Conservation (phyloP, 1,139 yeast species). For the Protomyces pachydermus region DNA sequence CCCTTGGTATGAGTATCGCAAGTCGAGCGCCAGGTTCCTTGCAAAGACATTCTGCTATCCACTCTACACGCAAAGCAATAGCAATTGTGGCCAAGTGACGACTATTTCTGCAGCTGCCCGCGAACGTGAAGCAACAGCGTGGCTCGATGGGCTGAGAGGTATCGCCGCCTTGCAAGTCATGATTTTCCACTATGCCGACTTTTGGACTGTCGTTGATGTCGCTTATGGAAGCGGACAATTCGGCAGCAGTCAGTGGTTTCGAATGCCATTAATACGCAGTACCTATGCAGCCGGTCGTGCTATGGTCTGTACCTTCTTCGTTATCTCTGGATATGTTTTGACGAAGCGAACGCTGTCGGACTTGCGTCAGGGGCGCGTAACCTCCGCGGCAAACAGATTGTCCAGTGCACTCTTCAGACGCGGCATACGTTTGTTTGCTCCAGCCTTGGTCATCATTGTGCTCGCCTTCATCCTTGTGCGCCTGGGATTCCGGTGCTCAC, state of each 20-base stretch:
- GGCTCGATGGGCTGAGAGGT: slow-evolving; percentile 21
- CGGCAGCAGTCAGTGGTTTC: background rate
- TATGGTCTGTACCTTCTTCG: slow-evolving; percentile 19
- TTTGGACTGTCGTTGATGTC: slow-evolving; percentile 2
- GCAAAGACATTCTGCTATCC: background rate
- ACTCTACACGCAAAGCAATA: background rate
- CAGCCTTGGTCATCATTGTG: background rate
- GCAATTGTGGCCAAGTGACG: background rate
- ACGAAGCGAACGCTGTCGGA: slow-evolving; percentile 7
- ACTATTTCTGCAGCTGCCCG: background rate
- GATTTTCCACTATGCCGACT: slow-evolving; percentile 11
- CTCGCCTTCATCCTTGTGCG: slow-evolving; percentile 7
- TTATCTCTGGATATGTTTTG: slow-evolving; percentile 16
- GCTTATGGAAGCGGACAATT: background rate
- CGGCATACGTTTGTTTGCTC: slow-evolving; percentile 9
- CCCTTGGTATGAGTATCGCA: background rate
- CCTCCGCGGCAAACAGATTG: background rate
- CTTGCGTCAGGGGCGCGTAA: background rate
- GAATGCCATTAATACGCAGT: slow-evolving; percentile 4
- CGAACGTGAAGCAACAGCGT: slow-evolving; percentile 6
- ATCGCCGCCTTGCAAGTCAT: slow-evolving; percentile 15
- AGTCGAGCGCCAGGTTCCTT: background rate
- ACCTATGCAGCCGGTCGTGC: slow-evolving; percentile 1
- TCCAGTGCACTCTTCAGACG: slow-evolving; percentile 9
- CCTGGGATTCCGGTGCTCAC: background rate